These are phyloP conservation scores for Candida bentonensis DNA, from an alignment of 805 yeast species.

Conservation along the genomic window DNA sequence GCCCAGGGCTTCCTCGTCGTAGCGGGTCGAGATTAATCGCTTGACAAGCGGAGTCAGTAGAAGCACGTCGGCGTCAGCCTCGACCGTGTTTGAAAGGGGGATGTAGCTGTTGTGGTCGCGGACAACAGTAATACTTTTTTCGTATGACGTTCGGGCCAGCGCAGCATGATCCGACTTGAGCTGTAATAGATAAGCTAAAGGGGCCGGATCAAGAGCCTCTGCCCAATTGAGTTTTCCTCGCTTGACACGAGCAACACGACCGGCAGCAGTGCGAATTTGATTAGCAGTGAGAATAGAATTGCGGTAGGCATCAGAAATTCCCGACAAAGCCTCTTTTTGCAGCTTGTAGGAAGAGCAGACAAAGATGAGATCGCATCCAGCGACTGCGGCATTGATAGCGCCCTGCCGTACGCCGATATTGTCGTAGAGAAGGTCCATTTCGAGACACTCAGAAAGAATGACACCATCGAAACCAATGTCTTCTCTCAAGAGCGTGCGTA, in stretches of 20 bases:
- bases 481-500: slow-evolving; percentile 35
- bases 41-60: slow-evolving; percentile 24
- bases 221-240: slow-evolving; percentile 31
- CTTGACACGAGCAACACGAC: slow-evolving; percentile 32
- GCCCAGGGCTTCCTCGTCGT: slow-evolving; percentile 24
- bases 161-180: slow-evolving; percentile 30
- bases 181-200: slow-evolving; percentile 13
- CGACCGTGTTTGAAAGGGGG: slow-evolving; percentile 33
- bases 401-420: slow-evolving; percentile 59
- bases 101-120: slow-evolving; percentile 32
- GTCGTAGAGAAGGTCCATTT: slow-evolving; percentile 47
- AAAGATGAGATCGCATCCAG: slow-evolving; percentile 51
- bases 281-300: slow-evolving; percentile 25
- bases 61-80: slow-evolving; percentile 18
- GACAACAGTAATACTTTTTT: slow-evolving; percentile 37
- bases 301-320: slow-evolving; percentile 23
- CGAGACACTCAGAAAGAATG: slow-evolving; percentile 46
- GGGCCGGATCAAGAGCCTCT: slow-evolving; percentile 25
- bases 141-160: slow-evolving; percentile 34
- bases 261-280: slow-evolving; percentile 26
- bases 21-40: slow-evolving; percentile 29
- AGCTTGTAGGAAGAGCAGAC: slow-evolving; percentile 42
- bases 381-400: slow-evolving; percentile 44
- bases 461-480: slow-evolving; percentile 42
- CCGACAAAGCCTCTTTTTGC: slow-evolving; percentile 42